A percentile compares a stretch with the other conserved stretches of the same genome.
Conservation (phyloP, 192 early-diverging fungal genomes). For the Coemansia nantahalensis region DNA sequence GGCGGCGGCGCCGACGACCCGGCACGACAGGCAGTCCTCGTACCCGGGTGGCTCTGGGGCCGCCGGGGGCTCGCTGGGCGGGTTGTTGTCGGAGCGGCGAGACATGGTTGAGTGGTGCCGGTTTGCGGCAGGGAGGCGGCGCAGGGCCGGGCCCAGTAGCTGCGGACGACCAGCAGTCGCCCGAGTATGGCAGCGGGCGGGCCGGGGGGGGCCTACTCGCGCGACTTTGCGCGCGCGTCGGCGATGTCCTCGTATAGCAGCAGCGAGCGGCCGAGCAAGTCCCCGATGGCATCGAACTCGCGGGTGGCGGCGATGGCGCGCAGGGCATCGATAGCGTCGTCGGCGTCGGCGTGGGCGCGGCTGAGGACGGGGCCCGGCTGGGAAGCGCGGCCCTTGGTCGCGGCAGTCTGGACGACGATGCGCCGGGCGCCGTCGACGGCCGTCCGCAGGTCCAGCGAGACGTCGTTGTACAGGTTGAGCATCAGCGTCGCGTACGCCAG, state of each 20-base stretch:
- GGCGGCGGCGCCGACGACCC: constrained; percentile 29
- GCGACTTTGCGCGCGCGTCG: not conserved
- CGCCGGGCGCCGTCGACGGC: constrained; percentile 37
- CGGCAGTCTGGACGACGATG: constrained; percentile 39
- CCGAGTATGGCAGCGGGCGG: not conserved
- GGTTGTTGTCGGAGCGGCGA: too few species aligned
- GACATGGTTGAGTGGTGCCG: too few species aligned
- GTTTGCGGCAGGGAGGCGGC: too few species aligned
- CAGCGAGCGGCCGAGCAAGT: constrained; percentile 44
- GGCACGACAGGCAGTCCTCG: constrained; percentile 46
- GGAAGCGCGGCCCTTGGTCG: constrained; percentile 20
- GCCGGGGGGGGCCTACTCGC: not conserved
- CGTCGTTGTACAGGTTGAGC: constrained; percentile 53
- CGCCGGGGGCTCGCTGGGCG: too few species aligned
- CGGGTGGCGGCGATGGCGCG: constrained; percentile 13
- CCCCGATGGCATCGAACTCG: constrained; percentile 38
- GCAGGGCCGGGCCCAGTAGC: not conserved
- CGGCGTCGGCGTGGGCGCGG: constrained; percentile 37
- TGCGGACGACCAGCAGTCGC: too few species aligned
- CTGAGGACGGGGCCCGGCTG: constrained; percentile 30
- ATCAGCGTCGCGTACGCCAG: constrained; percentile 47
- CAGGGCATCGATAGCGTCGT: constrained; percentile 30
- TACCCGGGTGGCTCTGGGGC: constrained; percentile 7
- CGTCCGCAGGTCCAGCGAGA: constrained; percentile 37
- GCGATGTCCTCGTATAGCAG: constrained; percentile 44